Evolutionary conservation across 2,329 filamentous ascomycete species (phyloP), one percentile per base, ranked within the genome.

Genomic region (Fusarium sarcochroum): DNA sequence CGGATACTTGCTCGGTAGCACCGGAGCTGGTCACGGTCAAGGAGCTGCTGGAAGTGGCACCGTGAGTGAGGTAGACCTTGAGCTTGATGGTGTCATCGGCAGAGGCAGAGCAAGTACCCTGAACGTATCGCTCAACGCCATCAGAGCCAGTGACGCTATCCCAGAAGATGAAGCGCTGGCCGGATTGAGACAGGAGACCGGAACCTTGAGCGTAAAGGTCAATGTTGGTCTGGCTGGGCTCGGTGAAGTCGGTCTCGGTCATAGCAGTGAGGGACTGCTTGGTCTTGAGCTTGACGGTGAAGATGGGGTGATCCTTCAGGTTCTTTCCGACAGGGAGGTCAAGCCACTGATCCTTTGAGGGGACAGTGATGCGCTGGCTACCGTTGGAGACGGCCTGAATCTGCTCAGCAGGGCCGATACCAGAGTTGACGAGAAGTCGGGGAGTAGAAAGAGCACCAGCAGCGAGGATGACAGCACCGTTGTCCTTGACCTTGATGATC

Each of bases 361-460:
- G 83, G 82, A 89, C 86, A 3, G 80, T 84, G 15, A 81, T 70
- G 0, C 84, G 85, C 64, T 89, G 86, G 2, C 76, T 76, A 2
- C 85, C 86, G 51, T 74, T 77, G 47, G 84, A 78, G 30, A 89
- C 86, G 14, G 87, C 75, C 20, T 81, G 75, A 23, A 90, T 81
- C 73, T 92, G 81, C 81, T 87, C 83, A 79, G 79, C 77, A 21
- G 89, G 89, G 6, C 90, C 91, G 66, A 91, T 93, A 69, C 91
- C 83, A 48, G 78, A 78, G 78, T 64, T 71, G 37, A 92, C 83
- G 4, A 93, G 84, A 47, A 93, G 81, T 78, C 91, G 91, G 15
- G 90, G 83, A 3, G 89, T 89, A n/a, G 89, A 89, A 65, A 93
- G 91, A 2, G 90, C 82, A 47, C 91, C 91, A 2, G 89, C 87